phyloP scores from a whole-genome alignment of 257 asterid genomes.

The Solanum infundibuliforme region DNA sequence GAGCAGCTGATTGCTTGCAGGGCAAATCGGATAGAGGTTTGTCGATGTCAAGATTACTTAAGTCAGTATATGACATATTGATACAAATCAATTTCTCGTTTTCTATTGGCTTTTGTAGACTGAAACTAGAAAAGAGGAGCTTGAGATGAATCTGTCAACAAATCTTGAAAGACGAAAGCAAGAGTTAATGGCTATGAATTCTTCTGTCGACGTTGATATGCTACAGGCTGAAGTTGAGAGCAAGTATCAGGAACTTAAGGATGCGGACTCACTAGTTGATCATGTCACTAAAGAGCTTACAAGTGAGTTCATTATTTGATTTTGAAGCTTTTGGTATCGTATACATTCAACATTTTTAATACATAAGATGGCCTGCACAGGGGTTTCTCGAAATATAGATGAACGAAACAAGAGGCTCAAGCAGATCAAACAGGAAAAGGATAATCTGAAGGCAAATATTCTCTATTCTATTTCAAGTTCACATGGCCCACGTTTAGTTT shows the following conservation, averaged over 20 bases:
- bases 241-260: slow-evolving; percentile 70
- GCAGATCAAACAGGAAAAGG: slow-evolving; percentile 61
- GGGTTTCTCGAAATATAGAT: slow-evolving; percentile 47
- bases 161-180: slow-evolving; percentile 91
- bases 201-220: slow-evolving; percentile 54
- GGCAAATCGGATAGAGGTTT: slow-evolving; percentile 88
- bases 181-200: slow-evolving; percentile 78
- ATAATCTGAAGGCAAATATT: slow-evolving; percentile 53
- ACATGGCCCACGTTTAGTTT: background rate
- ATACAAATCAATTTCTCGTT: background rate
- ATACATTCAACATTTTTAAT: background rate
- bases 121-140: slow-evolving; percentile 90
- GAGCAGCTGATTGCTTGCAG: slow-evolving; percentile 60
- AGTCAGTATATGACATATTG: background rate
- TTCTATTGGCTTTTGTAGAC: slow-evolving; percentile 31
- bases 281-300: slow-evolving; percentile 58
- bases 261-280: slow-evolving; percentile 48
- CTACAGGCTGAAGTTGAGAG: slow-evolving; percentile 69
- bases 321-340: slow-evolving; percentile 4
- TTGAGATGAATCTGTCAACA: slow-evolving; percentile 92
- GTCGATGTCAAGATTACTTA: slow-evolving; percentile 5
- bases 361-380: slow-evolving; percentile 22
- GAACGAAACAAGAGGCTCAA: slow-evolving; percentile 52
- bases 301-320: slow-evolving; percentile 30
- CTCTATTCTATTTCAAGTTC: slow-evolving; percentile 3